Base-by-base conservation (phyloP, 805 yeast species). In the Candida michaelii region DNA sequence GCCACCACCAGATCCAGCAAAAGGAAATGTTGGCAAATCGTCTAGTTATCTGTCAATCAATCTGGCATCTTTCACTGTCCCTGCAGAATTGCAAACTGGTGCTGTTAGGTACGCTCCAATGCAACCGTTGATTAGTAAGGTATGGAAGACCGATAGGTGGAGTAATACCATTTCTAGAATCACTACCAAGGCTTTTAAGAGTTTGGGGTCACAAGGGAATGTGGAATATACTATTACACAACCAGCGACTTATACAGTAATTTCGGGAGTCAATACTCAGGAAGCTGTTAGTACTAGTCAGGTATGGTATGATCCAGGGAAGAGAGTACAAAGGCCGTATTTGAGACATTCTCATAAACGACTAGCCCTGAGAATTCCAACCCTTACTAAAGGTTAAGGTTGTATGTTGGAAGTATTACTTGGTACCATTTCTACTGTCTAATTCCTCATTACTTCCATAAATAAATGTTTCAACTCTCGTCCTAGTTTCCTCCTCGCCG, bases 211-310 rank as follows among this genome's bases (percentile, higher is more conserved):
- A 4, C 15, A 40, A n/a, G 46, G 46, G 5, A 25, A 36, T 16
- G 53, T 49, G 10, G 31, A 34, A 12, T 47, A 43, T 31, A 47
- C 52, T 5, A 41, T 48, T 10, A 48, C 54, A 9, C 45, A 50
- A 29, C 50, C 50, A 13, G 30, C 44, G n/a, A 42, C 48, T 7
- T 44, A 50, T 27, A 36, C 45, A 4, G 5, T 40, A 11, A 9
- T 21, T 5, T 42, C 47, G 3, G 42, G 42, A 8, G 16, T 21
- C 10, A 48, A 49, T 23, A 46, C 50, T 3, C 14, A 27, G n/a
- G 7, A 23, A 6, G 38, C 21, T 10, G 21, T 38, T n/a, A 15
- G 16, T 13, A 33, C 38, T 3, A 21, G 8, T 27, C 36, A 25
- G 19, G 18, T 38, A 25, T 23, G 35, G 29, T 40, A 42, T 19